phyloP scores from a whole-genome alignment of 192 early-diverging fungal genomes.

The Mortierella claussenii region DNA sequence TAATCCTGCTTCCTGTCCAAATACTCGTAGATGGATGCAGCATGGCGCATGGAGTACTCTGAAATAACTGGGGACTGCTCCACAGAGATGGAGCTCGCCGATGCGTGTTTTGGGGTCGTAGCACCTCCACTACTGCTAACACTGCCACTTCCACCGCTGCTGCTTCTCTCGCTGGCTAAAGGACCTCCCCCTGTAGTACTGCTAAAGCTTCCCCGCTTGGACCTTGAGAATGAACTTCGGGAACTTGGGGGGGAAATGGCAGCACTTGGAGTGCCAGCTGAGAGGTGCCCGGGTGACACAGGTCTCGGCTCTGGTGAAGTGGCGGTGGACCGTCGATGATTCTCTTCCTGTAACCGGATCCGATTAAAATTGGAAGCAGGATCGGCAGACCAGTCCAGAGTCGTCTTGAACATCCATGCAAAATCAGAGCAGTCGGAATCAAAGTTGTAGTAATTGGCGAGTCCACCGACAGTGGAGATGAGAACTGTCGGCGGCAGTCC shows the following conservation, averaged over 20 bases:
- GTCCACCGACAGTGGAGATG: constrained; percentile 22
- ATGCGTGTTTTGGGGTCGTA: not conserved
- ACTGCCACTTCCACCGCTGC: not conserved
- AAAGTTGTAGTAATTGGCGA: constrained; percentile 42
- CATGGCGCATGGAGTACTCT: not conserved
- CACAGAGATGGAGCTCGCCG: constrained; percentile 19
- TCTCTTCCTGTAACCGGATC: not conserved
- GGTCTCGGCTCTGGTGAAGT: not conserved
- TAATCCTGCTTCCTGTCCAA: constrained; percentile 22
- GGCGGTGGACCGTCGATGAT: not conserved
- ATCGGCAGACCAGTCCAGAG: constrained; percentile 41
- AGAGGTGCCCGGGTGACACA: not conserved
- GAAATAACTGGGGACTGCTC: constrained; percentile 19
- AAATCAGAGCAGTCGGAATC: constrained; percentile 48
- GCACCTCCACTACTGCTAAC: not conserved
- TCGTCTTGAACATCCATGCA: constrained; percentile 52
- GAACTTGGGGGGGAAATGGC: constrained; percentile 27
- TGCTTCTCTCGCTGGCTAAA: not conserved
- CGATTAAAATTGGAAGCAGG: not conserved
- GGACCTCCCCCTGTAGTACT: constrained; percentile 8
- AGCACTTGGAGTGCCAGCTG: not conserved
- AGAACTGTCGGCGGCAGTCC: constrained; percentile 39
- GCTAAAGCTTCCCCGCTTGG: constrained; percentile 17
- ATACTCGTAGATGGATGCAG: constrained; percentile 25
- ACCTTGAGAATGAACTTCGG: constrained; percentile 18